Base-by-base conservation (phyloP, 305 asterid genomes). In the Fraxinus angustifolia region DNA sequence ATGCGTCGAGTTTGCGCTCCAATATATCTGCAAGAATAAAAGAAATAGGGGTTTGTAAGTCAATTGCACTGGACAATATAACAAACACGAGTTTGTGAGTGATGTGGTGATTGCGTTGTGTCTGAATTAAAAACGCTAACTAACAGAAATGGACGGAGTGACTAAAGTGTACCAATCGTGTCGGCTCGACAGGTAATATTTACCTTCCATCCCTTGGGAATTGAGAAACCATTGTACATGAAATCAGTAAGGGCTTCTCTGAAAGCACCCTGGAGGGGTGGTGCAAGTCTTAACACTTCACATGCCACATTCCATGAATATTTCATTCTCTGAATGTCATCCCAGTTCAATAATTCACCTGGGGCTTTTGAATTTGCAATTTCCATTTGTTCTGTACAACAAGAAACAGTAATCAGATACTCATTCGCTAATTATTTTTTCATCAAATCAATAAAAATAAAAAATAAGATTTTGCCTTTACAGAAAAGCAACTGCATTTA, bases 141-240 rank as follows among this genome's bases (percentile, higher is more conserved):
- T 3, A 3, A 48, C 19, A 48, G 5, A 45, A 45, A 45, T 45
- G 56, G 56, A 45, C 17, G 56, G 56, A 45, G 56, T 45, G 58
- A 36, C 58, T 14, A 11, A 42, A 42, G n/a, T 42, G 5, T 42
- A 42, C 4, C n/a, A 42, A 42, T 42, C 4, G 4, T 17, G 28
- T 6, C 28, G 3, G 3, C 10, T 56, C 28, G 28, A 56, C 3
- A 1, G 1, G 67, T 17, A 56, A 1, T 0, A 11, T 56, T 28
- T 89, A 88, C 90, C 90, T 88, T 88, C 92, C 91, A 90, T 60
- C 91, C 93, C 86, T 87, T 88, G 3, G 91, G 92, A 58, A 90
- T 84, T 0, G 87, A 77, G 88, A 87, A 90, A 0, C 92, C 93
- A 30, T 88, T 89, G 86, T 56, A 88, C 65, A 76, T 82, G 74